A percentile compares a stretch with the other conserved stretches of the same genome.
These are phyloP conservation scores for Crithidia acanthocephali DNA, from an alignment of 208 protist genomes.

Conservation along the genomic window DNA sequence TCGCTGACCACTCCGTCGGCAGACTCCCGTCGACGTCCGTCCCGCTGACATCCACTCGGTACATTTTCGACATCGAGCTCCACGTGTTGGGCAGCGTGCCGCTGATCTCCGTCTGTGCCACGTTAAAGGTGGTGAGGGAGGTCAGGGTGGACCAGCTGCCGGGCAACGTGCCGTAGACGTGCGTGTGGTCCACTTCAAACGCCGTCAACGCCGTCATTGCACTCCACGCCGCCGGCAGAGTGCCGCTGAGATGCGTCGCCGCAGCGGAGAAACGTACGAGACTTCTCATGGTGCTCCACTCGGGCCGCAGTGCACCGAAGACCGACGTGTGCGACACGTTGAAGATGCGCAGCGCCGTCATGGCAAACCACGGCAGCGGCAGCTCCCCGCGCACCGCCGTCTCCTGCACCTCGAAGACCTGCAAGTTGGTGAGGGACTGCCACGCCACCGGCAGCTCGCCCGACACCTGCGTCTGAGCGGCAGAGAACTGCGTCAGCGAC, in stretches of 20 bases:
- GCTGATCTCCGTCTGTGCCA: neutral
- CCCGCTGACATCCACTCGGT: no score
- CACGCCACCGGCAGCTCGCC: no score
- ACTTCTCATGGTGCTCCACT: neutral
- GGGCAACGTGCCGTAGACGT: slow-evolving; percentile 8
- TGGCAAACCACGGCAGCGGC: neutral
- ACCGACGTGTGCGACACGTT: neutral
- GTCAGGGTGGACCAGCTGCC: neutral
- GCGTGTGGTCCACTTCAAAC: neutral
- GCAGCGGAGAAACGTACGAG: neutral
- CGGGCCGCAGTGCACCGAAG: neutral
- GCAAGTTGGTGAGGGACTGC: no score
- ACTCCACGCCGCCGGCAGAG: neutral
- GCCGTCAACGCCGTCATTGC: neutral
- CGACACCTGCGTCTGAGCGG: no score
- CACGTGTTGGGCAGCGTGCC: slow-evolving; percentile 5
- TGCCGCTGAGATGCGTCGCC: neutral
- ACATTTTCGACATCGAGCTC: slow-evolving; percentile 1
- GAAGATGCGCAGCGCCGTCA: neutral
- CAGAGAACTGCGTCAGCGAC: no score
- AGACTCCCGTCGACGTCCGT: neutral
- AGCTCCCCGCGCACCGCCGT: no score
- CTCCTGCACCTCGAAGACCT: no score
- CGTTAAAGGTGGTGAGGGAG: neutral
- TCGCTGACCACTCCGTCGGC: no score